Conservation (phyloP, 2,329 filamentous ascomycete species). For the Venturia effusa region DNA sequence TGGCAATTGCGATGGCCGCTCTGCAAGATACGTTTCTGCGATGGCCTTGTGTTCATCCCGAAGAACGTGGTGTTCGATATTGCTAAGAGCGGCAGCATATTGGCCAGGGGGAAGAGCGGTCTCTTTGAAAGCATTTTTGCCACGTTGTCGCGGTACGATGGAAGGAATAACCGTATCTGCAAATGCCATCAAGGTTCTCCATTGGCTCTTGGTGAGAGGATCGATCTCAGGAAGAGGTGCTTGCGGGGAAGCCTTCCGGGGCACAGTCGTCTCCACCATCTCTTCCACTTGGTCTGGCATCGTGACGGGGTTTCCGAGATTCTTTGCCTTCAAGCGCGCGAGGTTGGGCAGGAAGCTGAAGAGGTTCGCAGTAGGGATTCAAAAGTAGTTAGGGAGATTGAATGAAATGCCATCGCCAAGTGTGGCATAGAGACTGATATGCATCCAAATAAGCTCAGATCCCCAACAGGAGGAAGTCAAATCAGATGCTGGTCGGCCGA, state of each 20-base stretch:
- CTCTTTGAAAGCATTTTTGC: background rate
- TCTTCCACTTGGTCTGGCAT: conserved; percentile 5
- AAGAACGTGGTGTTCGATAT: conserved; percentile 19
- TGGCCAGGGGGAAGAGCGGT: background rate
- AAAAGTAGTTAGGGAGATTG: background rate
- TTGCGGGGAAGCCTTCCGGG: conserved; percentile 30
- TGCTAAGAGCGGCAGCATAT: conserved; percentile 36
- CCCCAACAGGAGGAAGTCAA: background rate
- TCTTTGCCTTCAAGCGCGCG: background rate
- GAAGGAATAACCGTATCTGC: conserved; percentile 50
- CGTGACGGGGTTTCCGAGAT: background rate
- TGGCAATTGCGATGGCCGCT: conserved; percentile 41
- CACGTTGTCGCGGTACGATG: conserved; percentile 24
- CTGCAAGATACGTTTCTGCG: conserved; percentile 43
- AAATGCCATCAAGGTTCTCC: conserved; percentile 47
- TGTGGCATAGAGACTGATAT: background rate
- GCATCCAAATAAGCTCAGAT: background rate
- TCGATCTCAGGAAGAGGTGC: conserved; percentile 36
- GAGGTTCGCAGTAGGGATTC: background rate
- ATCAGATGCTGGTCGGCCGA: background rate
- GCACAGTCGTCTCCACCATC: background rate
- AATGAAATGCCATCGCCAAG: background rate
- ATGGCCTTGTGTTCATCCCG: conserved; percentile 20
- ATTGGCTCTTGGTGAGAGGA: conserved; percentile 44
- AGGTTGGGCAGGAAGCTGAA: background rate